Base-by-base conservation (phyloP, 495 filamentous ascomycete species). In the Penicillium roqueforti region DNA sequence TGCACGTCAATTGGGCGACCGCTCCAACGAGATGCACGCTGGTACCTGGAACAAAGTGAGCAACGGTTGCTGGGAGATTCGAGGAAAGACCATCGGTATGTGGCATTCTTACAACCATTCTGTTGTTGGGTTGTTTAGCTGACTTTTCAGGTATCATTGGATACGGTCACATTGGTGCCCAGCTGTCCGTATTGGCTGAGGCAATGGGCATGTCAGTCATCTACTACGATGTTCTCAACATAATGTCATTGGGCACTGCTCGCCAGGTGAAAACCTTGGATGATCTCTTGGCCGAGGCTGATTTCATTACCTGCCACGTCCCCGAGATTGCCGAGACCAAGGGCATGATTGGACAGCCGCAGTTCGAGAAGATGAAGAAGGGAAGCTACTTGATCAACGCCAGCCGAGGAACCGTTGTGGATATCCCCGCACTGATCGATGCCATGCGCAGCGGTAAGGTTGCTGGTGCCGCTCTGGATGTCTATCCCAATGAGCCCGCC, bases 41-140 rank as follows among this genome's bases (percentile, higher is more conserved):
- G 95, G 95, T 32, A 92, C 82, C 46, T 99, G 95, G 95, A 97
- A 99, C 70, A 99, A 97, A 72, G 92, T 97, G 54, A 93, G 89
- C 78, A 83, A 79, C 63, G 89, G 87, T 63, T 97, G 93, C 81
- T 97, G 95, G 92, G 95, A 97, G 69, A 88, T 99, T 57, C 84
- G 95, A 59, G 95, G 95, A 62, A 99, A 99, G 77, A 97, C 92
- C 28, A 80, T 99, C 39, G 92, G 88, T 87, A 77, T 22, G 71
- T 61, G 7, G 36, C 20, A 6, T 53, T 3, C 28, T 23, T 53
- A 6, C 29, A 31, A 41, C 40, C 32, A 10, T 29, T 2, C n/a
- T n/a, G 16, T 43, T 23, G 22, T 14, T 1, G 14, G 14, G 32
- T 6, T 46, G 3, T 38, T 36, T 9, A 16, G 10, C 53, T 41